Base-by-base conservation (phyloP, 768 basidiomycete genomes). In the Boletus rubroflammeus region DNA sequence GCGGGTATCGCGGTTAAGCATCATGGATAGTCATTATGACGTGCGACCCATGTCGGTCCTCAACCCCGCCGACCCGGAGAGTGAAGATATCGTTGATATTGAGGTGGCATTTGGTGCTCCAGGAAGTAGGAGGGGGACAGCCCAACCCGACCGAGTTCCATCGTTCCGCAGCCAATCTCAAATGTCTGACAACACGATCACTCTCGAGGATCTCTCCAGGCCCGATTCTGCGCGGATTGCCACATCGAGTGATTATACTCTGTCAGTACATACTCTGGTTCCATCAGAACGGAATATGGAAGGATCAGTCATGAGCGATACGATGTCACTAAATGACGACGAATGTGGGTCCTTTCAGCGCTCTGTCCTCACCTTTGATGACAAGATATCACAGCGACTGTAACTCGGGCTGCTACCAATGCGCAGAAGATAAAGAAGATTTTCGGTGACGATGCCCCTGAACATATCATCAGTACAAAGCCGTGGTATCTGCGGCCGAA, bases 401-500 rank as follows among this genome's bases (percentile, higher is more conserved):
- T 54, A 6, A 39, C 53, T 19, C 70, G 70, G 48, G 19, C 55
- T 41, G 35, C 68, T 52, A 66, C 72, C 3, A 70, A 70, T 62
- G 66, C 72, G 6, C 77, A 77, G 57, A 91, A 93, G 67, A 75
- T 91, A 52, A 75, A 78, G 59, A 81, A 82, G 67, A 72, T 90
- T 43, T 76, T 95, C 17, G 93, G 93, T 2, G 79, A 71, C 28
- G 80, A 78, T 31, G 75, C 74, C 26, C 81, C 82, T 0, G 73
- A 73, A 47, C 72, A 74, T 51, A 74, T 77, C 58, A 69, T 80
- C 32, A 73, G 70, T 53, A 71, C 72, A 54, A 76, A 76, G 64
- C 90, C 96, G 3, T 92, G 89, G 90, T 98, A 90, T 71, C 78
- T 99, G 45, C 83, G 83, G 6, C 83, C 88, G 13, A 89, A 90